Base-by-base conservation (phyloP, 1,284 basidiomycete species). In the Cystobasidium sp. region DNA sequence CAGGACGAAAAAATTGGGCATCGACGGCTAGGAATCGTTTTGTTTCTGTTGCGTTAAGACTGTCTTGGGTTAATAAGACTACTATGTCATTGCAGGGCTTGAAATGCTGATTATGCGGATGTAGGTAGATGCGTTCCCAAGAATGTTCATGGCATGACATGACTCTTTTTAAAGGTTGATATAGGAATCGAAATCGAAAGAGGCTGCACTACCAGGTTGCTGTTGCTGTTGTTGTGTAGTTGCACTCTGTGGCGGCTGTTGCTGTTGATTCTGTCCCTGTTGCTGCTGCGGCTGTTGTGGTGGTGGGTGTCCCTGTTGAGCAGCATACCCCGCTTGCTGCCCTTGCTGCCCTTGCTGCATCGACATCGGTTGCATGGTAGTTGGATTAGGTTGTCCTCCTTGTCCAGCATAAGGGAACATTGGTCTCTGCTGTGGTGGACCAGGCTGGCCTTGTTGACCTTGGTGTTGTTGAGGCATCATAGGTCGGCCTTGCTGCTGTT, bases 181-280 rank as follows among this genome's bases (percentile, higher is more conserved):
- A 37, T 73, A 73, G 0, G 70, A 53, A 58, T 73, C 70, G 43
- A 73, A 73, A 39, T 73, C 70, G 43, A 73, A 39, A 8, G 70
- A 73, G 52, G 18, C 41, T 14, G 70, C 59, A 56, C 44, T 52
- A 16, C 53, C 44, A 52, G 49, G 70, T 41, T 41, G 61, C 12
- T 43, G 51, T 39, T 68, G 66, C 39, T 68, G 66, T 22, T 68
- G 66, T 9, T 18, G 52, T 24, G 41, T 8, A 18, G 4, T 46
- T 24, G 22, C 31, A 12, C 20, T 37, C 43, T 56, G 55, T 55
- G n/a, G 49, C 37, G 37, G 46, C 43, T 53, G 64, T 49, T 44
- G 43, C 44, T 66, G 63, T 37, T 9, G 10, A 16, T 63, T 31
- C 7, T 43, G 41, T 22, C 22, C 31, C 22, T 59, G 68, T 41